Conservation (phyloP, 495 filamentous ascomycete genomes). For the Podospora fimiseda region DNA sequence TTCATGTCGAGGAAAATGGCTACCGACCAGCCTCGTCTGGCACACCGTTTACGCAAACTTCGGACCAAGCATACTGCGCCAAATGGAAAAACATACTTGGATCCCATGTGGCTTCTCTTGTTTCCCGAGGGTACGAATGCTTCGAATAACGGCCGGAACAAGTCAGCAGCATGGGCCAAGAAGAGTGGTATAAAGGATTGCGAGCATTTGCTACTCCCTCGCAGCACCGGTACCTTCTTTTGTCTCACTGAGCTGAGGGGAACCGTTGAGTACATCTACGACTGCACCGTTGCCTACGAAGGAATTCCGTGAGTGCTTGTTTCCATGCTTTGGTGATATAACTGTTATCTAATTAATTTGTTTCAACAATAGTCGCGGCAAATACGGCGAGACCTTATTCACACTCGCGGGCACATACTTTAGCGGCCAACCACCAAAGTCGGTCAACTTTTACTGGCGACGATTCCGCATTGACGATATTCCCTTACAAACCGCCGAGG, state of each 20-base stretch:
- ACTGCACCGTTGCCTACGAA: constrained; percentile 81
- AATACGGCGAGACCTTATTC: constrained; percentile 72
- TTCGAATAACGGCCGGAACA: constrained; percentile 55
- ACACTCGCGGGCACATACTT: constrained; percentile 68
- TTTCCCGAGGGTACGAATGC: constrained; percentile 83
- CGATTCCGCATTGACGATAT: constrained; percentile 61
- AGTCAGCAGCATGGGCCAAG: constrained; percentile 61
- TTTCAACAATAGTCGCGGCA: constrained; percentile 44
- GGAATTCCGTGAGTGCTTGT: constrained; percentile 58
- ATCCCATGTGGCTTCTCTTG: constrained; percentile 82
- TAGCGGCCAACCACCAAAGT: constrained; percentile 70
- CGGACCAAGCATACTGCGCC: constrained; percentile 48
- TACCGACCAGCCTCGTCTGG: constrained; percentile 64
- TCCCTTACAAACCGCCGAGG: constrained; percentile 54
- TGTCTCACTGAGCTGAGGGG: constrained; percentile 64
- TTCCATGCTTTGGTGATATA: not conserved
- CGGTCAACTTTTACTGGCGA: constrained; percentile 81
- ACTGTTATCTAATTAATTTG: constrained; percentile 14
- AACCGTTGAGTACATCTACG: constrained; percentile 74
- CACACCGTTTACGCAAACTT: constrained; percentile 62
- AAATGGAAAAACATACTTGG: constrained; percentile 45
- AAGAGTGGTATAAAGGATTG: constrained; percentile 62
- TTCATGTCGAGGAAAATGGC: constrained; percentile 80
- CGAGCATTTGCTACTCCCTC: constrained; percentile 62
- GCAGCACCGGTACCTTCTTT: constrained; percentile 70